Percentiles rank a stretch among this genome's conserved stretches.
Evolutionary conservation across 1,139 yeast genomes (phyloP).

Genomic region (Yamadazyma membranifaciens): DNA sequence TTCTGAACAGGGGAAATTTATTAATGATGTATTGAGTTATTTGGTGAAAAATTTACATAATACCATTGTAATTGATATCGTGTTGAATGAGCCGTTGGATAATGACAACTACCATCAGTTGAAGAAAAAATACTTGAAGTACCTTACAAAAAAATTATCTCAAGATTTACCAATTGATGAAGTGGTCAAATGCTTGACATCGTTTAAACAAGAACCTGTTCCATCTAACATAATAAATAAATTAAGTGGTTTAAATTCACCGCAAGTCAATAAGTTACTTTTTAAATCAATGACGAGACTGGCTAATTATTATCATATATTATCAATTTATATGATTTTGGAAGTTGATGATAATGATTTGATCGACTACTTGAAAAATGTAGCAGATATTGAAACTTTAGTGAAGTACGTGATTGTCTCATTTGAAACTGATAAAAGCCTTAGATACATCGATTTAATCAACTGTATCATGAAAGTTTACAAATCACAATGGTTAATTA

Average conservation of each 20-base stretch:
- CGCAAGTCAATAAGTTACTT: background rate
- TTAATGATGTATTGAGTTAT: background rate
- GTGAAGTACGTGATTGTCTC: constrained; percentile 5
- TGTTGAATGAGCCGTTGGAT: background rate
- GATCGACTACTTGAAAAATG: constrained; percentile 12
- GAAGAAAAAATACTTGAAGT: background rate
- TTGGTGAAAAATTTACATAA: background rate
- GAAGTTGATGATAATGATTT: constrained; percentile 11
- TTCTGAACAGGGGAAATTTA: background rate
- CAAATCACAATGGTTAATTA: constrained; percentile 2
- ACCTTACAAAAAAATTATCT: background rate
- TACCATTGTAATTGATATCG: background rate
- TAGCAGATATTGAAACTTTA: constrained; percentile 7
- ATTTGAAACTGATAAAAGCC: constrained; percentile 8
- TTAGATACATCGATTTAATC: constrained; percentile 3
- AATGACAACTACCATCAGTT: background rate
- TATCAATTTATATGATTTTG: constrained; percentile 8
- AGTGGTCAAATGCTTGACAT: constrained; percentile 1
- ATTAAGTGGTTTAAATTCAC: constrained; percentile 7
- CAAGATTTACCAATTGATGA: background rate
- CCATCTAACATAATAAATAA: constrained; percentile 4
- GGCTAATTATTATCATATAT: constrained; percentile 6
- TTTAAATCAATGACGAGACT: constrained; percentile 7
- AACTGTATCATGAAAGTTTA: background rate
- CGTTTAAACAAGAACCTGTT: background rate